Base-by-base conservation (phyloP, 306 rosid genomes). In the Senna tora region DNA sequence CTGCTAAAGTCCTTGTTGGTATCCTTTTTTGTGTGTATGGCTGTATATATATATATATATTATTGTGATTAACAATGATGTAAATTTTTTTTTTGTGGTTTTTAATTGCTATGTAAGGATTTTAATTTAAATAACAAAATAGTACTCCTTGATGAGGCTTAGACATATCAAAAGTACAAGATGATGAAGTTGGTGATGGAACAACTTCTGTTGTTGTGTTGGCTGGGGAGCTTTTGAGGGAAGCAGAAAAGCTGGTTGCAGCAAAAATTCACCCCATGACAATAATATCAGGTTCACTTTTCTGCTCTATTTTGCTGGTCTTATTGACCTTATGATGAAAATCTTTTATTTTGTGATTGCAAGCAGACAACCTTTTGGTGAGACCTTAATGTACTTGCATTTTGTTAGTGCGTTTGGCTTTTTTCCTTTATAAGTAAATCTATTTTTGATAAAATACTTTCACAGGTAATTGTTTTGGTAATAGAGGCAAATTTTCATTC, bases 121-220 rank as follows among this genome's bases (percentile, higher is more conserved):
- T 15, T 54, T 32, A 41, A 52, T 71, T 17, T 52, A 42, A 49
- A 6, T 33, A 15, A 12, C 55, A 30, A 68, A 45, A 42, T 59
- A 39, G 51, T 34, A 28, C 64, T 86, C 90, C 90, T 89, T 89
- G 82, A 90, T 71, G 45, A 57, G 75, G 47, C 61, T 73, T 57
- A 91, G 99, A 95, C 75, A 89, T 95, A 75, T 95, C 97, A 67
- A 95, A 95, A 89, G 99, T 91, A 74, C 99, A 95, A 88, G 99
- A 95, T 75, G 99, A 95, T 78, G 99, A 95, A 81, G 99, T 95
- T 82, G 99, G 99, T 50, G 97, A 91, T 71, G 99, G 99, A 69
- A 95, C 99, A 59, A 95, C 99, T 65, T 95, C 99, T 43, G 99
- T 95, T 79, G 99, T 95, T 82, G 97, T 95, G 49, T 78, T 95